Base-by-base conservation (phyloP, 2,329 filamentous ascomycete genomes). In the Aphanoascus verrucosus region DNA sequence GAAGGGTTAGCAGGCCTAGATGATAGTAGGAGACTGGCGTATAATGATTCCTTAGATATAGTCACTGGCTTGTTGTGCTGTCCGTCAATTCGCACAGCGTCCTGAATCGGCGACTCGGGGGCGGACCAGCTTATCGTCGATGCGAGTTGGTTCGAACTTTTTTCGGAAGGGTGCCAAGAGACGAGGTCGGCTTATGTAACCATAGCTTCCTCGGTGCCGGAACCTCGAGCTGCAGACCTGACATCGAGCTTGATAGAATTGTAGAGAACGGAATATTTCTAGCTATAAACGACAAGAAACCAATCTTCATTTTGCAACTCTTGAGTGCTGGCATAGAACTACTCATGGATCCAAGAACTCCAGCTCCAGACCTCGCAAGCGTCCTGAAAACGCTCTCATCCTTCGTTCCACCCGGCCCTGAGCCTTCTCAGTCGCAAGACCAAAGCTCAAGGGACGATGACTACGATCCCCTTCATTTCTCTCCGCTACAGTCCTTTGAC, bases 331-430 rank as follows among this genome's bases (percentile, higher is more conserved):
- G 2, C 14, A 1, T 34, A 8, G 14, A 23, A 19, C 5, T 48
- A 44, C 40, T 38, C 11, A 48, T 53, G 51, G 45, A 43, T 43
- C 32, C 44, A 5, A 23, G 17, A 5, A 23, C 17, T 31, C 44
- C 66, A 38, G 52, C 65, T 35, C 62, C 69, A 6, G 67, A 73
- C 49, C 61, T 74, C 38, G 65, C 65, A 31, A 67, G 69, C 6
- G 65, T 74, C 44, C 65, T 74, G n/a, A 60, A 62, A 54, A 71
- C 71, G 0, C 65, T 74, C 11, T 69, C 69, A 43, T 62, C 65
- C 34, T 65, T 71, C 54, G 59, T 65, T 15, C 61, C 62, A 48
- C 43, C 35, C 9, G n/a, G 9, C 23, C 11, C 35, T 12, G 45
- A 23, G n/a, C 15, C 15, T 42, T 57, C 23, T 34, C 56, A 49